Conservation (phyloP, 1,284 basidiomycete species). For the Vanrija pseudolonga region DNA sequence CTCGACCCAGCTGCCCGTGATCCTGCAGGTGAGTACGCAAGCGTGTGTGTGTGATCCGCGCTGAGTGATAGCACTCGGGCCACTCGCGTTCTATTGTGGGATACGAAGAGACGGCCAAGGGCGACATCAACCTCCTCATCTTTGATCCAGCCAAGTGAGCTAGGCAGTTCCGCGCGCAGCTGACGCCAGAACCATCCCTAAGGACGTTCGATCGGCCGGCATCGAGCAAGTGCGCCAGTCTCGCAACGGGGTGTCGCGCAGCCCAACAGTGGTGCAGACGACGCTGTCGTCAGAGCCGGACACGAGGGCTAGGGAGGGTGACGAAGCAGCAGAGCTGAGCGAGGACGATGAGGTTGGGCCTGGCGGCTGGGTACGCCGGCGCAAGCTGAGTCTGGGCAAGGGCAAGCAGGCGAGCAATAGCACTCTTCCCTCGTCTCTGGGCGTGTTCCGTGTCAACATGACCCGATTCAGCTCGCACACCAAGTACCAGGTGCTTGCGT, state of each 20-base stretch:
- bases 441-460: conserved; percentile 55
- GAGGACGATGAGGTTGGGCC: conserved; percentile 37
- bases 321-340: conserved; percentile 11
- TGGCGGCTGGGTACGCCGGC: conserved; percentile 41
- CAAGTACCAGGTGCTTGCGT: conserved; percentile 45
- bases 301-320: conserved; percentile 1
- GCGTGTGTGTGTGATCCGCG: neutral
- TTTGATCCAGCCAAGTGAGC: conserved; percentile 74
- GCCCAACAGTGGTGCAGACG: conserved; percentile 5
- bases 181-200: conserved; percentile 31
- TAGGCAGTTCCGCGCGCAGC: neutral
- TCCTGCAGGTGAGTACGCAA: conserved; percentile 54
- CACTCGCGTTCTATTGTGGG: conserved; percentile 83
- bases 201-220: conserved; percentile 41
- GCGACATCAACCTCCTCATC: conserved; percentile 61
- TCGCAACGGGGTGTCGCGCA: conserved; percentile 4
- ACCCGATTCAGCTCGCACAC: conserved; percentile 34
- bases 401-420: neutral
- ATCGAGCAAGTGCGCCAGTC: conserved; percentile 25
- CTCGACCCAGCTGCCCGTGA: conserved; percentile 67
- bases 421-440: conserved; percentile 43
- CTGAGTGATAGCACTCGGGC: conserved; percentile 60
- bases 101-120: conserved; percentile 63
- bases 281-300: conserved; percentile 16
- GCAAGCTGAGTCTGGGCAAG: conserved; percentile 23